phyloP scores from a whole-genome alignment of 179 eudicot species.

The Kewa caespitosa region DNA sequence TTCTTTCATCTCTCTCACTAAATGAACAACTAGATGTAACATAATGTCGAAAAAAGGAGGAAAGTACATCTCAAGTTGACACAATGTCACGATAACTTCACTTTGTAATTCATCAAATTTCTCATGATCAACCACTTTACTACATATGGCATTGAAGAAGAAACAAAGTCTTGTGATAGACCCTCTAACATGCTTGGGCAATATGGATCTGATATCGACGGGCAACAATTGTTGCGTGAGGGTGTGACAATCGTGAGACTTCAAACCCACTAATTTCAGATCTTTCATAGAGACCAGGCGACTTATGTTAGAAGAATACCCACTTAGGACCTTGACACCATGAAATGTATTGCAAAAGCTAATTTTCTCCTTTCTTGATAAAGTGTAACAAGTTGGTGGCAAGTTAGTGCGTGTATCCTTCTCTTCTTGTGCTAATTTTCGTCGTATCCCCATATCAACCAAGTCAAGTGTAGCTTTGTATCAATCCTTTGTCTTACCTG shows the following conservation, averaged over 20 bases:
- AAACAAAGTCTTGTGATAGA: conserved; percentile 6
- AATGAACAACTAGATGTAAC: conserved; percentile 15
- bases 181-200: conserved; percentile 14
- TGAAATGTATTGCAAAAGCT: neutral
- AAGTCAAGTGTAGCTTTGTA: conserved; percentile 1
- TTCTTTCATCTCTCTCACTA: conserved; percentile 17
- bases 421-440: conserved; percentile 7
- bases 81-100: conserved; percentile 1
- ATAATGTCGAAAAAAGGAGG: conserved; percentile 6
- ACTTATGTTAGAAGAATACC: neutral
- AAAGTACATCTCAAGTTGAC: conserved; percentile 17
- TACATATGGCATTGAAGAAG: conserved; percentile 14
- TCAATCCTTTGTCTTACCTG: conserved; percentile 19
- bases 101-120: neutral
- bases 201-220: neutral
- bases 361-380: conserved; percentile 4
- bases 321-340: neutral
- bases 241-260: conserved; percentile 21
- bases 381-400: conserved; percentile 12
- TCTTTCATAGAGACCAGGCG: neutral
- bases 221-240: conserved; percentile 15
- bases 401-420: neutral
- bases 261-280: conserved; percentile 14
- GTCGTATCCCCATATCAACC: conserved; percentile 3
- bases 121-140: neutral